Conservation (phyloP, 495 filamentous ascomycete genomes). For the Friedmanniomyces simplex region DNA sequence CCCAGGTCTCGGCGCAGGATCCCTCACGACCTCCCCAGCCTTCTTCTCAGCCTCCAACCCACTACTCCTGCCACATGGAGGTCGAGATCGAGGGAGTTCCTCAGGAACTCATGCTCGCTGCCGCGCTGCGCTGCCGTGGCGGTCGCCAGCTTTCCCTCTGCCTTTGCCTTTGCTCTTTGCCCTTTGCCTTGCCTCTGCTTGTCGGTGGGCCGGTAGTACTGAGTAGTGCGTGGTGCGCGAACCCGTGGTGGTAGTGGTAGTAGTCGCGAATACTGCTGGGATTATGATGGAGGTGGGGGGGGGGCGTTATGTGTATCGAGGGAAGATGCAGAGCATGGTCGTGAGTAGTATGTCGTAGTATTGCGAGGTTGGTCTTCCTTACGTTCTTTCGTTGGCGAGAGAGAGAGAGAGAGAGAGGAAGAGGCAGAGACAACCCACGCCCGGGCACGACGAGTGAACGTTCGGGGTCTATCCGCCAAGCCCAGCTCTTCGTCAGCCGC, state of each 20-base stretch:
- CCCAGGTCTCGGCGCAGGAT: conserved; percentile 1
- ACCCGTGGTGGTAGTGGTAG: too few relatives aligned
- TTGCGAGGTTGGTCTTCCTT: background rate
- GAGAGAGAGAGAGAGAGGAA: too few relatives aligned
- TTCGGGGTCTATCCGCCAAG: background rate
- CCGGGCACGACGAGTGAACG: background rate
- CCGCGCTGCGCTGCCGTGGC: background rate
- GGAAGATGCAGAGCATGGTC: background rate
- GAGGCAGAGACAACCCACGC: too few relatives aligned
- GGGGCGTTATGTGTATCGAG: background rate
- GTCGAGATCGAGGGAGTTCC: conserved; percentile 9
- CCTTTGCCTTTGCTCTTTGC: too few relatives aligned
- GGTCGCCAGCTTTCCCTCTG: conserved; percentile 7
- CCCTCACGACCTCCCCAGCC: conserved; percentile 11
- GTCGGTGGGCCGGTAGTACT: too few relatives aligned
- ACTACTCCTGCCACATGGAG: conserved; percentile 11
- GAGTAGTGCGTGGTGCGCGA: too few relatives aligned
- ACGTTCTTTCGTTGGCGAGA: too few relatives aligned
- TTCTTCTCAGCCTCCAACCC: conserved; percentile 8
- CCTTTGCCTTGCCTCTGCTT: too few relatives aligned
- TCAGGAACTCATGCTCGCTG: conserved; percentile 3
- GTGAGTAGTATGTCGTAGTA: background rate
- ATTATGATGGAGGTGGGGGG: background rate
- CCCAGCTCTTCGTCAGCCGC: too few relatives aligned
- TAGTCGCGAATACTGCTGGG: too few relatives aligned